These are phyloP conservation scores for Pseudocercospora musae DNA, from an alignment of 2,329 filamentous ascomycete genomes.

Conservation along the genomic window DNA sequence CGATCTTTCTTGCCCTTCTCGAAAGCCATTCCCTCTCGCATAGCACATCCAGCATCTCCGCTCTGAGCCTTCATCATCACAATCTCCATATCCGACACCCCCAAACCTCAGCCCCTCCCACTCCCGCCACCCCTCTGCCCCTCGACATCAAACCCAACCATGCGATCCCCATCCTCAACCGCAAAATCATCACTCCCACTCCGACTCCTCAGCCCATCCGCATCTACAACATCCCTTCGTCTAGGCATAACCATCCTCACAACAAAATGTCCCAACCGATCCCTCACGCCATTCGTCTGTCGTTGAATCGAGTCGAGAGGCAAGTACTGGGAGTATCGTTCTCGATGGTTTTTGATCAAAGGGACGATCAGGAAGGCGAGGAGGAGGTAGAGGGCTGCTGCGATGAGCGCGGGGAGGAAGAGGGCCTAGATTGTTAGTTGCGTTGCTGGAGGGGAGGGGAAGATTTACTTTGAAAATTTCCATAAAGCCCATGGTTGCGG, in stretches of 20 bases:
- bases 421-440: conserved; percentile 36
- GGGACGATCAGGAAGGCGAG: conserved; percentile 43
- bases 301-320: conserved; percentile 31
- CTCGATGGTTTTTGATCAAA: conserved; percentile 44
- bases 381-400: conserved; percentile 42
- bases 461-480: conserved; percentile 27
- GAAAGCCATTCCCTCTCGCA: too few relatives aligned
- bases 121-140: background rate
- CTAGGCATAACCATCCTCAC: conserved; percentile 35
- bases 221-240: conserved; percentile 32
- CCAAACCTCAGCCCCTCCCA: background rate
- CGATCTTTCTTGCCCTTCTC: too few relatives aligned
- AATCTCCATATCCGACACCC: background rate
- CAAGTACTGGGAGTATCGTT: conserved; percentile 45
- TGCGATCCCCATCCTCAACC: conserved; percentile 46
- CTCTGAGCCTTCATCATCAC: background rate
- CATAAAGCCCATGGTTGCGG: conserved; percentile 22
- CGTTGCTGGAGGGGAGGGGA: background rate
- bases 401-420: conserved; percentile 45
- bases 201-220: conserved; percentile 20
- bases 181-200: conserved; percentile 37
- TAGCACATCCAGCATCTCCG: too few relatives aligned
- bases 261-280: conserved; percentile 37
- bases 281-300: conserved; percentile 28
- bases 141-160: conserved; percentile 43